Conservation (phyloP, 257 asterid genomes). For the Solanum habrochaites region DNA sequence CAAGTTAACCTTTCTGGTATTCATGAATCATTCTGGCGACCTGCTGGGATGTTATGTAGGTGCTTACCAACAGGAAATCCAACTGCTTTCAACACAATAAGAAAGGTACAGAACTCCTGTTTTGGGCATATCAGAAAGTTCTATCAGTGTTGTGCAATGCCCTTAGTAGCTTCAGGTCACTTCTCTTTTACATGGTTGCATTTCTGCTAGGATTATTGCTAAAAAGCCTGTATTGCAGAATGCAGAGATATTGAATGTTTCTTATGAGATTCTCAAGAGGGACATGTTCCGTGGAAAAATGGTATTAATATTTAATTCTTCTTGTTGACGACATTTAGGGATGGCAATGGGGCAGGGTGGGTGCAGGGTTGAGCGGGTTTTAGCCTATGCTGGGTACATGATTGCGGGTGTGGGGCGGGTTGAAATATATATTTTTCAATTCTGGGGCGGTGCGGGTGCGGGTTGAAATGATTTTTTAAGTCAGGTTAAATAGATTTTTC, state of each 20-base stretch:
- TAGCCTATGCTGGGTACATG: no score
- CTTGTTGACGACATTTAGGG: not conserved
- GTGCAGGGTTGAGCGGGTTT: no score
- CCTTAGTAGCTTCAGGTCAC: not conserved
- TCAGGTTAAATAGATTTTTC: no score
- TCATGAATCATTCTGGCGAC: slow-evolving; percentile 13
- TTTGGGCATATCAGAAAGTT: not conserved
- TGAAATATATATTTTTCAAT: no score
- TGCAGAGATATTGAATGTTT: slow-evolving; percentile 8
- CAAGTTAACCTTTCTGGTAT: not conserved
- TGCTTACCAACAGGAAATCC: slow-evolving; percentile 7
- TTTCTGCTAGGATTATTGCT: not conserved
- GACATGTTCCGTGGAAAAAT: slow-evolving; percentile 1
- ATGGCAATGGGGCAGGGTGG: no score
- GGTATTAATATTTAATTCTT: not conserved
- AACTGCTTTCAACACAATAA: not conserved
- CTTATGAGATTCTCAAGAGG: slow-evolving; percentile 6
- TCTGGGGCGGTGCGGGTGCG: no score
- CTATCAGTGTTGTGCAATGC: not conserved
- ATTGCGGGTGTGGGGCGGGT: no score
- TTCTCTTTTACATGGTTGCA: not conserved
- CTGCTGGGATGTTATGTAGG: slow-evolving; percentile 10
- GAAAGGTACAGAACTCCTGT: not conserved
- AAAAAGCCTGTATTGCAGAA: slow-evolving; percentile 5
- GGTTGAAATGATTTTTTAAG: no score